These are phyloP conservation scores for Entoloma clypeatum DNA, from an alignment of 1,284 basidiomycete species.

Conservation along the genomic window DNA sequence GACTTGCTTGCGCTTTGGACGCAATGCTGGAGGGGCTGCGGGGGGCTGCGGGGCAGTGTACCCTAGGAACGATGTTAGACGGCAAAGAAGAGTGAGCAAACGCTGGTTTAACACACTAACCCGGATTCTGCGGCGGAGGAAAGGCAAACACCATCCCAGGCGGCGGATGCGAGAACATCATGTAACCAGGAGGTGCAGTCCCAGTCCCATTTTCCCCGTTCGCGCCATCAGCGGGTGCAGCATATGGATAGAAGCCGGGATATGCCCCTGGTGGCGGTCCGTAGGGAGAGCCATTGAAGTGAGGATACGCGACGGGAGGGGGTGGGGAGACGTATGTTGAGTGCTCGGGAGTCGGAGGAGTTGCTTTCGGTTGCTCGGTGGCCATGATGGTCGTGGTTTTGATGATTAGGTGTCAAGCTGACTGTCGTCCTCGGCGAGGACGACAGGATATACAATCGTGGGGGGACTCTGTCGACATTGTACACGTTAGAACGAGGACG, in stretches of 20 bases:
- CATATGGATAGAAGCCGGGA: conserved; percentile 41
- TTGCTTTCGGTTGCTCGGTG: conserved; percentile 31
- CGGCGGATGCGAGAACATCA: conserved; percentile 45
- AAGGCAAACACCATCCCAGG: conserved; percentile 65
- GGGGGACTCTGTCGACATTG: no score
- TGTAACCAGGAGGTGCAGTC: conserved; percentile 44
- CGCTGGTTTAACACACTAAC: conserved; percentile 29
- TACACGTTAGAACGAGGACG: neutral
- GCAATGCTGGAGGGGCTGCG: conserved; percentile 17
- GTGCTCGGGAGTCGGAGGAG: conserved; percentile 26
- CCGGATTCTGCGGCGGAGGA: conserved; percentile 43
- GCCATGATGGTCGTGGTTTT: conserved; percentile 20
- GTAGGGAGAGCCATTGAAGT: conserved; percentile 40
- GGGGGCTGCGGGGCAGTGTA: conserved; percentile 30
- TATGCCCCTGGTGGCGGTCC: conserved; percentile 44
- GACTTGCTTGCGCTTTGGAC: conserved; percentile 78
- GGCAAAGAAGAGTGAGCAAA: conserved; percentile 13
- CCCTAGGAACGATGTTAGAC: conserved; percentile 24
- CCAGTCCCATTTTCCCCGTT: conserved; percentile 36
- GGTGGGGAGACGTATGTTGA: conserved; percentile 24
- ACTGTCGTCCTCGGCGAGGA: conserved; percentile 3
- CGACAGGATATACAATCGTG: no score
- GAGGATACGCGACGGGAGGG: conserved; percentile 36
- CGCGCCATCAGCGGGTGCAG: conserved; percentile 44
- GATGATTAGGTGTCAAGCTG: conserved; percentile 7